Evolutionary conservation across 495 filamentous ascomycete species (phyloP), one percentile per base, ranked within the genome.

Genomic region (Aspergillus biplanus): DNA sequence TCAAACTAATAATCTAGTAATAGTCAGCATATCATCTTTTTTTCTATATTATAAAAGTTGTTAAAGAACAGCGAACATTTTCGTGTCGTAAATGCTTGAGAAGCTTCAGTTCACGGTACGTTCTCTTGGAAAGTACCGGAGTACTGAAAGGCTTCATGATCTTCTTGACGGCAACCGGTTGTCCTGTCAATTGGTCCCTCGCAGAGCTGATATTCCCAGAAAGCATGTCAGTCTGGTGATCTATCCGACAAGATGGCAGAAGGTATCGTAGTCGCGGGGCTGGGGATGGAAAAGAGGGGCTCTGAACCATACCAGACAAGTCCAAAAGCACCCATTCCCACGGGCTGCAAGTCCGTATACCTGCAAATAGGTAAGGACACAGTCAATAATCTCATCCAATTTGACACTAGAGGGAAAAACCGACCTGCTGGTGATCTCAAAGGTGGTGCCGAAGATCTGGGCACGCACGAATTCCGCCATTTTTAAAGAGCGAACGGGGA

Each of bases 71-170:
- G 53, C 73, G 60, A 73, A 98, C 95, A 82, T 99, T 99, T 78
- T 99, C 95, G 74, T 99, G 95, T 69, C 87, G 90, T 49, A 99
- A 80, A 72, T 99, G 95, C 80, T 99, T 99, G 69, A 99, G 80
- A 59, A 99, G 85, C 83, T 99, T 99, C 76, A 99, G 81, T 73
- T 99, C 95, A 62, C 95, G 90, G 73, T 99, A 99, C 32, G 95
- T 99, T 71, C 95, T 83, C 83, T 99, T 99, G 21, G 95, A 95
- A 46, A 99, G 80, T 49, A 99, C 95, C 6, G 95, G 95, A 11
- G 95, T 99, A 83, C 92, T 97, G 80, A 99, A 99, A 7, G 95
- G 95, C 83, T 99, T 99, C 96, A 99, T 98, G 72, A 99, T 99
- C 84, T 99, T 99, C 86, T 99, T 99, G 69, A 99, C 92, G 34